These are phyloP conservation scores for Elaeagnus macrophylla DNA, from an alignment of 306 rosid species.

Conservation along the genomic window DNA sequence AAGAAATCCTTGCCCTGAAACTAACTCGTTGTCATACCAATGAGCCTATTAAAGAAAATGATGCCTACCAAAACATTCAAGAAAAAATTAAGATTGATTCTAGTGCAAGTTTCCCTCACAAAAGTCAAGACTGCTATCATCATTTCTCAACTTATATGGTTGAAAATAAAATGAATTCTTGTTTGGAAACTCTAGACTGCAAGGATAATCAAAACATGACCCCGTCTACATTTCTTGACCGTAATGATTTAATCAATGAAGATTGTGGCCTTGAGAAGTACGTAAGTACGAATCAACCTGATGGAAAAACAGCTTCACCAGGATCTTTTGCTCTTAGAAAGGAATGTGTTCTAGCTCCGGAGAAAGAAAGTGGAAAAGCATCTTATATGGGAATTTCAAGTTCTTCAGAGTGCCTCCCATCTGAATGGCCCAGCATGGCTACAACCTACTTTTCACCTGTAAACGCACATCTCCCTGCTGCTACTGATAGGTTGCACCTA, in stretches of 20 bases:
- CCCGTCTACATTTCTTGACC: slow-evolving; percentile 32
- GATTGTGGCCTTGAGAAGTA: slow-evolving; percentile 25
- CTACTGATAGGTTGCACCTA: slow-evolving; percentile 87
- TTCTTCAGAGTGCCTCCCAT: slow-evolving; percentile 52
- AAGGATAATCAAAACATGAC: slow-evolving; percentile 21
- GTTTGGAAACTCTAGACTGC: slow-evolving; percentile 29
- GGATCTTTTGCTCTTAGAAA: slow-evolving; percentile 41
- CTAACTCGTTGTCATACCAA: slow-evolving; percentile 32
- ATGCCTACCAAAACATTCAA: slow-evolving; percentile 29
- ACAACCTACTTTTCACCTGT: slow-evolving; percentile 60
- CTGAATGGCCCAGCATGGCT: slow-evolving; percentile 88
- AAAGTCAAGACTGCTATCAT: slow-evolving; percentile 19
- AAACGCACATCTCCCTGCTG: slow-evolving; percentile 73
- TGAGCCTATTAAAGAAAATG: slow-evolving; percentile 27
- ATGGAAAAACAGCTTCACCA: slow-evolving; percentile 26
- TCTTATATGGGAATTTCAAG: slow-evolving; percentile 42
- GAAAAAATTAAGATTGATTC: slow-evolving; percentile 27
- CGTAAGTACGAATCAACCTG: slow-evolving; percentile 19
- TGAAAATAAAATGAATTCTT: slow-evolving; percentile 31
- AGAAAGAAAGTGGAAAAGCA: slow-evolving; percentile 33
- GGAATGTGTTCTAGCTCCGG: slow-evolving; percentile 33
- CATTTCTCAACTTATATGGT: slow-evolving; percentile 19
- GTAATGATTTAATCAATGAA: slow-evolving; percentile 25
- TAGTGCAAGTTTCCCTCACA: slow-evolving; percentile 24
- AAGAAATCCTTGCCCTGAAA: slow-evolving; percentile 29